Conservation (phyloP, 768 basidiomycete genomes). For the Termitomyces sp. region DNA sequence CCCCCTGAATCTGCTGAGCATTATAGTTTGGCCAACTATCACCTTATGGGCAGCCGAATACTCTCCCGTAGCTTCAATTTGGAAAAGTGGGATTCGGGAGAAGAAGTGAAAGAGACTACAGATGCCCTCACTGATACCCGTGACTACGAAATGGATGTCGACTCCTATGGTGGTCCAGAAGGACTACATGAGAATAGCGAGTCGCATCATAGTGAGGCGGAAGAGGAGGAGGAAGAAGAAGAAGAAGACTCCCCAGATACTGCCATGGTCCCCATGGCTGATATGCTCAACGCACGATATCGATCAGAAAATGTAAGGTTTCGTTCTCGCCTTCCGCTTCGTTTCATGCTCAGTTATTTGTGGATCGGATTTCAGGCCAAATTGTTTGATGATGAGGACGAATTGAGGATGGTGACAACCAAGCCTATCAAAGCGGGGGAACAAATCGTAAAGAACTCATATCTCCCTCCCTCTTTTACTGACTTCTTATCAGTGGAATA, state of each 20-base stretch:
- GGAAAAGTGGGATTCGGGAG: conserved; percentile 47
- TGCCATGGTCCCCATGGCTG: conserved; percentile 94
- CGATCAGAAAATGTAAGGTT: conserved; percentile 74
- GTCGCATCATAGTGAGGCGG: conserved; percentile 26
- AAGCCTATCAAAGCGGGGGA: conserved; percentile 67
- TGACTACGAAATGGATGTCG: conserved; percentile 38
- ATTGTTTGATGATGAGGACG: conserved; percentile 70
- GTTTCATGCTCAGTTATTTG: conserved; percentile 3
- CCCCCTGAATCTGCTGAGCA: conserved; percentile 35
- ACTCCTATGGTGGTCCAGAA: conserved; percentile 17
- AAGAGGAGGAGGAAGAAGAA: conserved; percentile 30
- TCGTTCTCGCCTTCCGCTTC: not conserved
- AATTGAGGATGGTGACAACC: conserved; percentile 78
- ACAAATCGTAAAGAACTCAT: conserved; percentile 66
- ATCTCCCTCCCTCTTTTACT: conserved; percentile 1
- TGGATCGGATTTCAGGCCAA: conserved; percentile 51
- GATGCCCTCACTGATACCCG: conserved; percentile 23
- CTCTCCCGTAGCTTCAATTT: conserved; percentile 91
- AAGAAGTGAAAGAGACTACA: conserved; percentile 19
- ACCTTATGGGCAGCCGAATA: conserved; percentile 87
- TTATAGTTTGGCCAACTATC: conserved; percentile 73
- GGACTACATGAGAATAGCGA: conserved; percentile 16
- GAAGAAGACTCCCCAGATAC: conserved; percentile 52
- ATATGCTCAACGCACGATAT: conserved; percentile 89
- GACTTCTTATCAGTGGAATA: conserved; percentile 68